Base-by-base conservation (phyloP, 805 yeast species). In the Candida ficus region DNA sequence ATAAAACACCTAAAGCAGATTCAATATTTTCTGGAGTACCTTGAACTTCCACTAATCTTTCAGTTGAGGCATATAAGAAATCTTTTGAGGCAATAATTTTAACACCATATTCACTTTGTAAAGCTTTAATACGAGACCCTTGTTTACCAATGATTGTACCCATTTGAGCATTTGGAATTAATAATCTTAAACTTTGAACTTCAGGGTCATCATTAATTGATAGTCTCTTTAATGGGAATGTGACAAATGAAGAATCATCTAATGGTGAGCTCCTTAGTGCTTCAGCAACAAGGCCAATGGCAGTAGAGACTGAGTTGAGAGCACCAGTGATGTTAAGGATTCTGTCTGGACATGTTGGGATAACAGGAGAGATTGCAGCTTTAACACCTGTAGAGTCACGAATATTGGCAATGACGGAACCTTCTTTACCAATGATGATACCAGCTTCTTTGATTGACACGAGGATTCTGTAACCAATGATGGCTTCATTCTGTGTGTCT, bases 371-470 rank as follows among this genome's bases (percentile, higher is more conserved):
- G 34, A 89, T 87, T 14, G 95, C 95, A 5, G 95, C 95, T 57
- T 83, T 85, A 44, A 89, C 88, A 41, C 75, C 73, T 23, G 91
- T 84, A 43, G 75, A 75, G 37, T 77, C 87, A 49, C 96, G 72
- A 35, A 89, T 76, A 27, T 75, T 71, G 41, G 89, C 83, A 45
- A 89, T 88, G 41, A 82, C 82, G 37, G 73, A 69, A 34, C 96
- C 96, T 48, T 77, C 83, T 49, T 83, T 83, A 39, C 96, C 96
- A 52, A 89, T 89, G 46, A 89, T 77, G 46, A 88, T 84, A 14
- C 96, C 96, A 11, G 95, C 90, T 61, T 89, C 96, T 56, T 82
- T 83, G 41, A 89, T 76, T 3, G 93, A 79, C 16, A 89, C 83
- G 22, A 89, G 70, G 1, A 87, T 74, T 47, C 70, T 58, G 47